Conservation (phyloP, 2,329 filamentous ascomycete species). For the Paecilomyces sp. region DNA sequence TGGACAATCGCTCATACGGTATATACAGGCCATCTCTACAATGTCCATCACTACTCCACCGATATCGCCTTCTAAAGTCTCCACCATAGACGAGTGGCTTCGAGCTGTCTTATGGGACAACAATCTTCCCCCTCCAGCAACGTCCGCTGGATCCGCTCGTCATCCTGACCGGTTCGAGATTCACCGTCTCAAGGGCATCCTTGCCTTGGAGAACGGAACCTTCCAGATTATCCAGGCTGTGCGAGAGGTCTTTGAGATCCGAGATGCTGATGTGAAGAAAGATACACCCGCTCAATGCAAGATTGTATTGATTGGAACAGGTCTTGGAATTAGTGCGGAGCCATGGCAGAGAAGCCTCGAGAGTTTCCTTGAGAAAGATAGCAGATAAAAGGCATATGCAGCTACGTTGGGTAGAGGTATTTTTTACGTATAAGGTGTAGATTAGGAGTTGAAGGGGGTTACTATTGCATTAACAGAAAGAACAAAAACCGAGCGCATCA, state of each 20-base stretch:
- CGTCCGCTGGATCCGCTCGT: conserved; percentile 9
- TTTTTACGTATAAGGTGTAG: background rate
- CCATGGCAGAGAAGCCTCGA: conserved; percentile 31
- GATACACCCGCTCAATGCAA: conserved; percentile 27
- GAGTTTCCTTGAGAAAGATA: conserved; percentile 14
- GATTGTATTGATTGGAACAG: conserved; percentile 42
- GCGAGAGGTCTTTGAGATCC: conserved; percentile 85
- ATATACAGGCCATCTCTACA: conserved; percentile 69
- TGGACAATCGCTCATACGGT: background rate
- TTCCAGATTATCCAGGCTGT: conserved; percentile 84
- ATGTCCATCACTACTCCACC: conserved; percentile 61
- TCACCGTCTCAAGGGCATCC: conserved; percentile 77
- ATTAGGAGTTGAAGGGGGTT: background rate
- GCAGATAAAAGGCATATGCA: background rate
- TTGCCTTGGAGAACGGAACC: conserved; percentile 58
- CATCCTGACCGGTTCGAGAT: conserved; percentile 58
- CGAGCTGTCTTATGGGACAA: conserved; percentile 76
- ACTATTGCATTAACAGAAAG: background rate
- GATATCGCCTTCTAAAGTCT: conserved; percentile 52
- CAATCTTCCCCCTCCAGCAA: conserved; percentile 16
- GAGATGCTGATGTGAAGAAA: conserved; percentile 46
- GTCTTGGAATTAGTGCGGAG: conserved; percentile 25
- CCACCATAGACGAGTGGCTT: conserved; percentile 70
- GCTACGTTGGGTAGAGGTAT: background rate
- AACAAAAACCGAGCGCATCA: background rate